These are phyloP conservation scores for Verticillium zaregamsianum DNA, from an alignment of 2,329 filamentous ascomycete genomes.

Conservation along the genomic window DNA sequence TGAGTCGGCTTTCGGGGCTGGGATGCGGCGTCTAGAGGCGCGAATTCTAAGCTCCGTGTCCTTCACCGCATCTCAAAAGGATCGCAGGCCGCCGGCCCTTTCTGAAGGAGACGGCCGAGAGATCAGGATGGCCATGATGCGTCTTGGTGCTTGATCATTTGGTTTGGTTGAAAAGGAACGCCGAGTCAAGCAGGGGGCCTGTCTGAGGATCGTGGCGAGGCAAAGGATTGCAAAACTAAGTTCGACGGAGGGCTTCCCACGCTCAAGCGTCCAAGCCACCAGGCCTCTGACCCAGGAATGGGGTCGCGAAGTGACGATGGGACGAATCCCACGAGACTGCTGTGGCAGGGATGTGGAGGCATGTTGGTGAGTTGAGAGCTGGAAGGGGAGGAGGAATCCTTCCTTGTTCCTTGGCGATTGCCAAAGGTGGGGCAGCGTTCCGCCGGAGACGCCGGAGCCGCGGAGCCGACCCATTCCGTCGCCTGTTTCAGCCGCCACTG, in stretches of 20 bases:
- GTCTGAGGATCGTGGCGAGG: neutral
- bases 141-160: no score
- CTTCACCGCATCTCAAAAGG: neutral
- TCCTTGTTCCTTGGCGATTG: neutral
- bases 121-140: neutral
- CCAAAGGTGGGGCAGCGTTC: neutral
- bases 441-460: neutral
- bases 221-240: neutral
- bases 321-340: neutral
- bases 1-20: neutral
- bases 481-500: neutral
- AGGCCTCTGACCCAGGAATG: neutral
- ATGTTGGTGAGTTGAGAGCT: neutral
- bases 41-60: neutral
- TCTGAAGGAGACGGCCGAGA: neutral
- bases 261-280: neutral
- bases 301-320: neutral
- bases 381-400: neutral
- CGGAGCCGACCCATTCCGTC: neutral
- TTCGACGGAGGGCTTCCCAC: neutral
- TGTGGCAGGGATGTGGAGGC: neutral
- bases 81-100: neutral
- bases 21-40: neutral
- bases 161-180: neutral
- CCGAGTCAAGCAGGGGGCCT: neutral